A percentile compares a stretch with the other conserved stretches of the same genome.
Evolutionary conservation across 371 early-diverging fungal species (phyloP).

Genomic region (Funneliformis caledonium): DNA sequence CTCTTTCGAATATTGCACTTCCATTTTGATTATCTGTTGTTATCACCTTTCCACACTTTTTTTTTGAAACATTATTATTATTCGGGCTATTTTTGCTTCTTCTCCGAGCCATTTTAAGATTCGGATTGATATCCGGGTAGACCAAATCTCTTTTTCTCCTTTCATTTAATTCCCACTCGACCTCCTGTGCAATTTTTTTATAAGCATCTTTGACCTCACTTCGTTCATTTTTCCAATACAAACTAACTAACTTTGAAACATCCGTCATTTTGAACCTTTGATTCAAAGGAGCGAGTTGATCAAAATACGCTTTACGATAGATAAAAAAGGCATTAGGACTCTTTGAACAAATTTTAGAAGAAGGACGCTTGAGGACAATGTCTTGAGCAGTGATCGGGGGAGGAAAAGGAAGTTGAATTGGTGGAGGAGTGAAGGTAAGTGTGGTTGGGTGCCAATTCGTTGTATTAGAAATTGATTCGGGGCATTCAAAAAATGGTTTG

Average conservation of each 20-base stretch:
- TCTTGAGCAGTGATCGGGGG: conserved; percentile 3
- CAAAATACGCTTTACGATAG: conserved; percentile 33
- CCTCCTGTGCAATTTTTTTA: conserved; percentile 25
- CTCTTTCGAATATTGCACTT: not conserved
- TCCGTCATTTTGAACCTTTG: conserved; percentile 10
- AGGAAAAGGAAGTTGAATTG: conserved; percentile 33
- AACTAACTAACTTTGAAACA: conserved; percentile 12
- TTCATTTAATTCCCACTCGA: not conserved
- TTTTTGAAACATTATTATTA: not conserved
- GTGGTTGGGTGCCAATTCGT: not conserved
- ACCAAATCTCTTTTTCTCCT: not conserved
- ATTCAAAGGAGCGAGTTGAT: not conserved
- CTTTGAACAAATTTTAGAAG: not conserved
- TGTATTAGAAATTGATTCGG: not conserved
- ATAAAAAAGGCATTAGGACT: conserved; percentile 36
- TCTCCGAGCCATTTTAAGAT: not conserved
- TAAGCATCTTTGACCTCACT: conserved; percentile 35
- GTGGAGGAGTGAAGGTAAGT: not conserved
- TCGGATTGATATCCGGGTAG: not conserved
- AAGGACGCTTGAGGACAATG: not conserved
- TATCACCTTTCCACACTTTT: not conserved
- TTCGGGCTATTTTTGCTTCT: not conserved
- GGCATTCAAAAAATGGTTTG: not conserved
- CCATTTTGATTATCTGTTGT: not conserved
- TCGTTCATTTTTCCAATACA: conserved; percentile 31